These are phyloP conservation scores for Neofusicoccum umdonicola DNA, from an alignment of 2,329 filamentous ascomycete genomes.

Conservation along the genomic window DNA sequence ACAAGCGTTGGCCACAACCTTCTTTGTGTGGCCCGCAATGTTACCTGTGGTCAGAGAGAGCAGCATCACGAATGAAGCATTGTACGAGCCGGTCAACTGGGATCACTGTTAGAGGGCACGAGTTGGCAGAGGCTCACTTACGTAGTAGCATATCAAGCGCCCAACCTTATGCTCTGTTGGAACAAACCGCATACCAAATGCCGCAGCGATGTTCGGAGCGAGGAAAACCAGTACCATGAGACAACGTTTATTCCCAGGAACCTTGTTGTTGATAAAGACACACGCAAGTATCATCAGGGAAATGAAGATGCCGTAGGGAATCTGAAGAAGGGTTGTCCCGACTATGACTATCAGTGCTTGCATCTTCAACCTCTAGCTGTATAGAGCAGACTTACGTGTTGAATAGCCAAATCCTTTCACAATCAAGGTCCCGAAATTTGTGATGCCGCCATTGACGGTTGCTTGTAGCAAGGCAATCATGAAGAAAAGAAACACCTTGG, in stretches of 20 bases:
- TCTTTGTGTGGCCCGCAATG: slow-evolving; percentile 40
- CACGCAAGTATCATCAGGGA: slow-evolving; percentile 24
- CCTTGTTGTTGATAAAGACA: background rate
- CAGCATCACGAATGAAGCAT: slow-evolving; percentile 29
- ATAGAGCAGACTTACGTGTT: background rate
- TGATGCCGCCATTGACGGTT: slow-evolving; percentile 44
- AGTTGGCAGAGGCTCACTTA: background rate
- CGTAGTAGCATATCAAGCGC: background rate
- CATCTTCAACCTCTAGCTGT: no score
- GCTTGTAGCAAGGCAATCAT: slow-evolving; percentile 32
- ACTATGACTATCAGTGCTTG: background rate
- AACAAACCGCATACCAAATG: background rate
- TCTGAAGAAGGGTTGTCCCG: slow-evolving; percentile 30
- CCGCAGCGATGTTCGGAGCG: background rate
- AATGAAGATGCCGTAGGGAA: slow-evolving; percentile 25
- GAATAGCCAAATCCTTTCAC: slow-evolving; percentile 43
- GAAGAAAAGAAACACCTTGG: slow-evolving; percentile 38
- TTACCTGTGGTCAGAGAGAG: slow-evolving; percentile 29
- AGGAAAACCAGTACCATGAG: background rate
- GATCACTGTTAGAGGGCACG: background rate
- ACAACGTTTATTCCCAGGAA: background rate
- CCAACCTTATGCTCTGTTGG: background rate
- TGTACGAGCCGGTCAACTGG: slow-evolving; percentile 23
- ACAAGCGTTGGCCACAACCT: slow-evolving; percentile 46
- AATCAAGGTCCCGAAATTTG: slow-evolving; percentile 36